phyloP scores from a whole-genome alignment of 352 stramenopile genomes.

The Blastocystis sp. region DNA sequence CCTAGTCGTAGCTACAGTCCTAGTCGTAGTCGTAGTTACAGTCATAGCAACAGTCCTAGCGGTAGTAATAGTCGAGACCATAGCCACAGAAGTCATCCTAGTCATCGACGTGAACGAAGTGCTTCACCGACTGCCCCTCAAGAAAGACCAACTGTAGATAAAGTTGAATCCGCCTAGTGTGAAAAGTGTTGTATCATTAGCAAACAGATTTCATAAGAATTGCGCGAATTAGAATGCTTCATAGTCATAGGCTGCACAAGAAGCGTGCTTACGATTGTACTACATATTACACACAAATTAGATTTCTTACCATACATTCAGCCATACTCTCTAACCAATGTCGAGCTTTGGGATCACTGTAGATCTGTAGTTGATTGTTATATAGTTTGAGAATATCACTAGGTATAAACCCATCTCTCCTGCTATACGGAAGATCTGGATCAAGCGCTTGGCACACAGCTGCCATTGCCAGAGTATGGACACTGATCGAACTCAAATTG shows the following conservation, averaged over 20 bases:
- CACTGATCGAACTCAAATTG: conserved; percentile 48
- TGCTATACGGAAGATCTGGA: background rate
- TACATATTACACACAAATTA: background rate
- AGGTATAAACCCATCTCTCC: background rate
- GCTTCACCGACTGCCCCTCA: background rate
- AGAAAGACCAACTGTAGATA: background rate
- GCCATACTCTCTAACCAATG: background rate
- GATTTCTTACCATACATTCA: background rate
- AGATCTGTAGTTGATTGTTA: conserved; percentile 12
- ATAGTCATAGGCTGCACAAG: conserved; percentile 41
- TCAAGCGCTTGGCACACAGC: conserved; percentile 34
- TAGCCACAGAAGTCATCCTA: background rate
- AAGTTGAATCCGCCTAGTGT: background rate
- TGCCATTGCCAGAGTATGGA: conserved; percentile 27
- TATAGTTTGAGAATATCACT: conserved; percentile 18
- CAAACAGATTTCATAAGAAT: conserved; percentile 40
- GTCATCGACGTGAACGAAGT: background rate
- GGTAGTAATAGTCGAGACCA: background rate
- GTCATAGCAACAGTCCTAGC: background rate
- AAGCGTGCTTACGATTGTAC: conserved; percentile 52
- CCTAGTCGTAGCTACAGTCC: background rate
- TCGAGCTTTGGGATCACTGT: background rate
- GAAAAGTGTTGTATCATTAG: background rate
- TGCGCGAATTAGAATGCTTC: conserved; percentile 42
- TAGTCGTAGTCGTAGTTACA: background rate